phyloP scores from a whole-genome alignment of 352 stramenopile species.

The Pythium rishiriense region DNA sequence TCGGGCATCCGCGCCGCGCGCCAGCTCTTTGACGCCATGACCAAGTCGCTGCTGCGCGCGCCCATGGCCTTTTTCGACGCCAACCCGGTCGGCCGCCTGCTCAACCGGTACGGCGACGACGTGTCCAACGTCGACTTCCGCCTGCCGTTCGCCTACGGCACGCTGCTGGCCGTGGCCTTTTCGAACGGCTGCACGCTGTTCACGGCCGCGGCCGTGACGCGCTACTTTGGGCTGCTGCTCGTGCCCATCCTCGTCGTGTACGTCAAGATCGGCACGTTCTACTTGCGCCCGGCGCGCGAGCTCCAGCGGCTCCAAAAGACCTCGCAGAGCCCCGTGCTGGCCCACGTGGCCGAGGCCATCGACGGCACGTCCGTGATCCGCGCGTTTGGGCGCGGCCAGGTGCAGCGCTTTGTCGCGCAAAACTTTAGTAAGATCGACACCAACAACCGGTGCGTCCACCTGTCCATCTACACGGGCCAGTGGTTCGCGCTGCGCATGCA shows the following conservation, averaged over 20 bases:
- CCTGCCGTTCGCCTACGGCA: constrained; percentile 56
- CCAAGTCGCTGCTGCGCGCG: constrained; percentile 81
- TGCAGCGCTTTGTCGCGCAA: constrained; percentile 55
- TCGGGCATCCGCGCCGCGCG: constrained; percentile 57
- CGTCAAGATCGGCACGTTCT: constrained; percentile 45
- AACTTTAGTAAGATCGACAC: constrained; percentile 66
- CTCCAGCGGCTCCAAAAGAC: constrained; percentile 61
- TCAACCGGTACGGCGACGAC: constrained; percentile 91
- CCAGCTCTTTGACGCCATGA: constrained; percentile 87
- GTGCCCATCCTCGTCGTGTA: constrained; percentile 88
- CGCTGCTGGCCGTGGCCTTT: constrained; percentile 78
- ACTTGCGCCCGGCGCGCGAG: constrained; percentile 66
- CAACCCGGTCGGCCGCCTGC: constrained; percentile 85
- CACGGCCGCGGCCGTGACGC: constrained; percentile 79
- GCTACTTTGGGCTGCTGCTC: constrained; percentile 81
- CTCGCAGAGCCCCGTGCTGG: constrained; percentile 51
- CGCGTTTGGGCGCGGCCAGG: constrained; percentile 61
- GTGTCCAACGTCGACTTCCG: constrained; percentile 93
- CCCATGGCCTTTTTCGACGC: constrained; percentile 95
- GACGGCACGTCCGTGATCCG: constrained; percentile 60
- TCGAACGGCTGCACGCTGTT: constrained; percentile 81
- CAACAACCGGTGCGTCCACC: constrained; percentile 55
- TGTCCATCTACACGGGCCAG: constrained; percentile 56
- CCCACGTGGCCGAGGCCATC: constrained; percentile 54
- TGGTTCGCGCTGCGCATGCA: constrained; percentile 70